Percentiles rank a stretch among this genome's conserved stretches.
phyloP scores from a whole-genome alignment of 371 early-diverging fungal species.

The Mucor circinelloides region DNA sequence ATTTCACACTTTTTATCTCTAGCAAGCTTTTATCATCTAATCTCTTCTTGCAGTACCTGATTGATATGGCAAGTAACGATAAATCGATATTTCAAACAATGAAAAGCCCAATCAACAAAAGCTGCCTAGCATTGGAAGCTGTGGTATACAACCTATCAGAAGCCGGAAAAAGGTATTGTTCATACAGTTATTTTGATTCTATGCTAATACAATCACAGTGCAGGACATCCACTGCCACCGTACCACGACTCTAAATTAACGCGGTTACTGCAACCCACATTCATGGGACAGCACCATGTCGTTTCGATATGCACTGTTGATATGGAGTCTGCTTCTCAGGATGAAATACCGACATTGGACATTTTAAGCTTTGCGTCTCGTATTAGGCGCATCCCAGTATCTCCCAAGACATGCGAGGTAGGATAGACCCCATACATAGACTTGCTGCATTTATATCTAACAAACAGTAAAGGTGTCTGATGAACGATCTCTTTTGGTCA shows the following conservation, averaged over 20 bases:
- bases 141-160: constrained; percentile 20
- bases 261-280: constrained; percentile 79
- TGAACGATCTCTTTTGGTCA: constrained; percentile 13
- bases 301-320: constrained; percentile 83
- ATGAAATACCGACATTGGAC: constrained; percentile 70
- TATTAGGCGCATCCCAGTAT: constrained; percentile 65
- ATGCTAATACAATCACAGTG: neutral
- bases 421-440: neutral
- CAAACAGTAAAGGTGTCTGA: constrained; percentile 8
- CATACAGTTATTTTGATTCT: neutral
- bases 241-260: constrained; percentile 94
- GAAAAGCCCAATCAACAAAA: constrained; percentile 21
- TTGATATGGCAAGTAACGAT: constrained; percentile 25
- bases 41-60: neutral
- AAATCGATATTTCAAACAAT: constrained; percentile 18
- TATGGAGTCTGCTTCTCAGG: constrained; percentile 61
- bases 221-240: constrained; percentile 69
- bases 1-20: too few species aligned
- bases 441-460: too few species aligned
- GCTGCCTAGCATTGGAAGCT: constrained; percentile 21
- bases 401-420: constrained; percentile 25
- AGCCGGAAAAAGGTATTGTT: constrained; percentile 17
- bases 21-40: too few species aligned
- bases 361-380: constrained; percentile 88
- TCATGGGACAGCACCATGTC: constrained; percentile 79